Evolutionary conservation across 257 asterid species (phyloP).

Genomic region (Plantago major): DNA sequence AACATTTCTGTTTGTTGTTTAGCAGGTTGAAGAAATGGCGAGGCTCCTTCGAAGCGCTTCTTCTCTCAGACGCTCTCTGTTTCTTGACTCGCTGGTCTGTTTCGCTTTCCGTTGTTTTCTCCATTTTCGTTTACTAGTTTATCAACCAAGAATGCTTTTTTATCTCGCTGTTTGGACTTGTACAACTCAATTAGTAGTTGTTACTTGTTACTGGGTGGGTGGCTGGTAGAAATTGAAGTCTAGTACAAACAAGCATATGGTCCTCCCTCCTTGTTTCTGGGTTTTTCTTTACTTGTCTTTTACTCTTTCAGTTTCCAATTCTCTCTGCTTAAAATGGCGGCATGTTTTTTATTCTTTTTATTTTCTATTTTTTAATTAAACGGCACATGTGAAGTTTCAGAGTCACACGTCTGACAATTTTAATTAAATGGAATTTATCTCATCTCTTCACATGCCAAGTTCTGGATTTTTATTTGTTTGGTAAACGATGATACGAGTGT

Average conservation of each 20-base stretch:
- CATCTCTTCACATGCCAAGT: not conserved
- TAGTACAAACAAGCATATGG: no score
- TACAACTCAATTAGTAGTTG: not conserved
- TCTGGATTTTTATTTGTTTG: not conserved
- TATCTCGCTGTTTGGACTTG: not conserved
- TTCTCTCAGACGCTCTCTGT: slow-evolving; percentile 37
- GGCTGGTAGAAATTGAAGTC: no score
- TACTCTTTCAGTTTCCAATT: no score
- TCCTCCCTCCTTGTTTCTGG: no score
- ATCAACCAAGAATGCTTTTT: not conserved
- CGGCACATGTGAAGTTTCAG: no score
- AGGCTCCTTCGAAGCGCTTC: slow-evolving; percentile 48
- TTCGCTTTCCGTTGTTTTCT: not conserved
- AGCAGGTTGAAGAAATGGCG: slow-evolving; percentile 35
- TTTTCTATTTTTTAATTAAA: no score
- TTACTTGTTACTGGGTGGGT: no score
- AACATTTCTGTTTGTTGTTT: no score
- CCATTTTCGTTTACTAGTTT: not conserved
- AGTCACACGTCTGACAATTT: no score
- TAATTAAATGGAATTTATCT: not conserved
- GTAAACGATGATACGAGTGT: not conserved
- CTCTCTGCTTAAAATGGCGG: no score
- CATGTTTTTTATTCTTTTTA: no score
- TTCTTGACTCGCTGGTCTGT: slow-evolving; percentile 26
- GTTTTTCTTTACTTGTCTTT: no score